These are phyloP conservation scores for Hemerocallis citrina DNA, from an alignment of 106 monocot genomes.

Conservation along the genomic window DNA sequence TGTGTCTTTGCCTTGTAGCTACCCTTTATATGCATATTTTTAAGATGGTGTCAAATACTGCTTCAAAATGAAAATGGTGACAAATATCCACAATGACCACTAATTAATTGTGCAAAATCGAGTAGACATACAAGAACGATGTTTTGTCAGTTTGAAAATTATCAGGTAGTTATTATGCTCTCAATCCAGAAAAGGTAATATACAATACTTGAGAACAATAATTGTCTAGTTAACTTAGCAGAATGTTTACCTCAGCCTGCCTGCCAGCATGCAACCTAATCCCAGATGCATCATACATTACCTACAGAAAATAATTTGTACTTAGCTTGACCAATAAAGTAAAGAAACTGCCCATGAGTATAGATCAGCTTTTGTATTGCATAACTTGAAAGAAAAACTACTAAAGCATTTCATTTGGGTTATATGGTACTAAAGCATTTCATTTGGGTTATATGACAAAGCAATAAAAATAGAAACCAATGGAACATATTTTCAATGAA, in stretches of 20 bases:
- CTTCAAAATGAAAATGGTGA: not conserved
- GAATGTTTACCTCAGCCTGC: constrained; percentile 62
- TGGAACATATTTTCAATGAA: not conserved
- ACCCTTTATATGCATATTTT: not conserved
- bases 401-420: not conserved
- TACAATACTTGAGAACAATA: not conserved
- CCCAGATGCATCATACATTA: constrained; percentile 80
- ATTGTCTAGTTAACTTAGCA: not conserved
- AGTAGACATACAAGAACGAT: not conserved
- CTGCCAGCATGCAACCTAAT: constrained; percentile 63
- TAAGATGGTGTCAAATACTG: not conserved
- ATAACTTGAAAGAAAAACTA: not conserved
- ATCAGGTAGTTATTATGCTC: not conserved
- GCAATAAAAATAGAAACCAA: not conserved
- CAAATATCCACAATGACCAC: not conserved
- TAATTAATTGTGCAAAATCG: not conserved
- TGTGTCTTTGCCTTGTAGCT: not conserved
- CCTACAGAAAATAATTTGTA: constrained; percentile 18
- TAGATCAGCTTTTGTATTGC: not conserved
- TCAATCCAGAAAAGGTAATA: not conserved
- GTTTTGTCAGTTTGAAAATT: not conserved
- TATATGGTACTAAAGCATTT: not conserved
- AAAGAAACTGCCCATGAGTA: not conserved
- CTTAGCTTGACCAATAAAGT: not conserved
- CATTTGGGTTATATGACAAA: not conserved